A percentile compares a stretch with the other conserved stretches of the same genome.
Conservation (phyloP, 371 early-diverging fungal genomes). For the Scutellospora calospora region DNA sequence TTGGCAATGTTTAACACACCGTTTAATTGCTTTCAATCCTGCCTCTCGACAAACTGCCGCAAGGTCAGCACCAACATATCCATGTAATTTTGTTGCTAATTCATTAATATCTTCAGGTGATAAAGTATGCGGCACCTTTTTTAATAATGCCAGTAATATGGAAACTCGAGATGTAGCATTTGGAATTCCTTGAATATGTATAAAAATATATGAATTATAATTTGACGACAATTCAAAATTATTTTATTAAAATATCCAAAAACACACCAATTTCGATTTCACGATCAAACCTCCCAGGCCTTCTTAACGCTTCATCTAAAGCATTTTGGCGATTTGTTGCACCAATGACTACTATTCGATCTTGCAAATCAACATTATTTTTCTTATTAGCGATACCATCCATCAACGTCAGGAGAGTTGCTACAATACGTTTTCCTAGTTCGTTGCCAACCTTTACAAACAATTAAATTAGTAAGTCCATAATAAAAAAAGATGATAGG, state of each 20-base stretch:
- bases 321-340: conserved; percentile 97
- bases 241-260: background rate
- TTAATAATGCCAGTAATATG: conserved; percentile 80
- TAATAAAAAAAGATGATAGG: background rate
- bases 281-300: conserved; percentile 98
- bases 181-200: conserved; percentile 74
- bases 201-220: background rate
- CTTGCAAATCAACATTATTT: conserved; percentile 30
- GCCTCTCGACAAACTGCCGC: conserved; percentile 90
- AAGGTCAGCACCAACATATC: conserved; percentile 99
- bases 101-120: conserved; percentile 60
- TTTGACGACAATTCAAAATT: background rate
- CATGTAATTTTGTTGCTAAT: conserved; percentile 82
- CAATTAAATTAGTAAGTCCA: conserved; percentile 12
- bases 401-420: conserved; percentile 96
- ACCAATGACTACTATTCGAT: conserved; percentile 88
- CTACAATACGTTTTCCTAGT: conserved; percentile 92
- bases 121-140: conserved; percentile 74
- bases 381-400: conserved; percentile 80
- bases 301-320: conserved; percentile 94
- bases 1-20: conserved; percentile 51
- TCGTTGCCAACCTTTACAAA: conserved; percentile 69
- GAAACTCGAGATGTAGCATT: conserved; percentile 71
- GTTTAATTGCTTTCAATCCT: conserved; percentile 81
- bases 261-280: conserved; percentile 89